Evolutionary conservation across 257 asterid species (phyloP).

Genomic region (Scutellaria barbata): DNA sequence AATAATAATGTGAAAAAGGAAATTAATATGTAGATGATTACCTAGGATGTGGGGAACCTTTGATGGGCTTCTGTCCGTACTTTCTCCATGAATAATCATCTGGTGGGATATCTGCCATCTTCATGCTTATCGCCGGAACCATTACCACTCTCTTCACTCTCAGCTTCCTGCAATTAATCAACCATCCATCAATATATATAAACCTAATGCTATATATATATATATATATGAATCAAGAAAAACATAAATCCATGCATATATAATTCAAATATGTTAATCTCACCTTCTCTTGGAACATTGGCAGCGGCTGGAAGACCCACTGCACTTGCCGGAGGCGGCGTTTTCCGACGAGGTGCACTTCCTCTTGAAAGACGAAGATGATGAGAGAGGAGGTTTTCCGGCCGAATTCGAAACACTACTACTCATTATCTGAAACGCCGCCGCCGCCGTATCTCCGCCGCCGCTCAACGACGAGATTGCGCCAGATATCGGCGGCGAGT

Average conservation of each 20-base stretch:
- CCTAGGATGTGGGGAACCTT: slow-evolving; percentile 99
- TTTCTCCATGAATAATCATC: slow-evolving; percentile 99
- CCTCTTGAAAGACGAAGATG: slow-evolving; percentile 66
- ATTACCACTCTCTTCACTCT: slow-evolving; percentile 67
- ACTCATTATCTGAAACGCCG: slow-evolving; percentile 50
- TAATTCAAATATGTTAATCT: neutral
- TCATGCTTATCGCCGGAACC: slow-evolving; percentile 97
- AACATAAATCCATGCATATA: neutral
- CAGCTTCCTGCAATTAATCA: slow-evolving; percentile 52
- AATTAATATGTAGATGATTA: too few relatives aligned
- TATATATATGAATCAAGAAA: neutral
- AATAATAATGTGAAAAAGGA: neutral
- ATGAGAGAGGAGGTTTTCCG: slow-evolving; percentile 81
- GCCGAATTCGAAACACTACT: slow-evolving; percentile 52
- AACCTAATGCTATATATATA: too few relatives aligned
- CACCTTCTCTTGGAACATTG: slow-evolving; percentile 91
- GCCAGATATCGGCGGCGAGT: slow-evolving; percentile 55
- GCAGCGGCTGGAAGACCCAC: slow-evolving; percentile 76
- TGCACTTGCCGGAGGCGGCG: slow-evolving; percentile 77
- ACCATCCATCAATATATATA: neutral
- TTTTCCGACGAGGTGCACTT: slow-evolving; percentile 73
- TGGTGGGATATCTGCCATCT: slow-evolving; percentile 89
- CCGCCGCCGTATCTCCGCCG: slow-evolving; percentile 47
- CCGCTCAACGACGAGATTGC: slow-evolving; percentile 62
- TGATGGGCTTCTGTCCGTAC: slow-evolving; percentile 96